These are phyloP conservation scores for Agmasoma carcini DNA, from an alignment of 371 early-diverging fungal genomes.

Conservation along the genomic window DNA sequence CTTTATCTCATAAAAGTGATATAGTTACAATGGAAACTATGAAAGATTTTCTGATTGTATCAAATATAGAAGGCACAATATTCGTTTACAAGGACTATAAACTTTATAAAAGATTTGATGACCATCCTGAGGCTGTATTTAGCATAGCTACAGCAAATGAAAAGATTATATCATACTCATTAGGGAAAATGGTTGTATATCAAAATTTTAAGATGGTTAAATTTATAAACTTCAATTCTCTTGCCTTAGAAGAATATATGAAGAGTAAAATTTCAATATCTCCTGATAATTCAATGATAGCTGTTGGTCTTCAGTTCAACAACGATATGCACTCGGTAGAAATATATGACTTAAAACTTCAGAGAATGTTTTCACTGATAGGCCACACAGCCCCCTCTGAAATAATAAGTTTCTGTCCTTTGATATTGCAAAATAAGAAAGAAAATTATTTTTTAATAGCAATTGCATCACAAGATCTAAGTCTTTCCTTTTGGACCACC, in stretches of 20 bases:
- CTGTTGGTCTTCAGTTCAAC: slow-evolving; percentile 47
- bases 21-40: slow-evolving; percentile 38
- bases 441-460: slow-evolving; percentile 38
- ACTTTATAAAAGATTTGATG: slow-evolving; percentile 17
- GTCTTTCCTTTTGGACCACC: slow-evolving; percentile 50
- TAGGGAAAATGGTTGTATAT: slow-evolving; percentile 43
- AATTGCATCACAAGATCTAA: slow-evolving; percentile 50
- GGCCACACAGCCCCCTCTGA: slow-evolving; percentile 53
- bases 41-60: slow-evolving; percentile 34
- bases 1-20: slow-evolving; percentile 39
- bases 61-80: slow-evolving; percentile 48
- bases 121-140: slow-evolving; percentile 39
- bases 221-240: slow-evolving; percentile 28
- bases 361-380: slow-evolving; percentile 39
- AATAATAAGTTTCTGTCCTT: slow-evolving; percentile 9
- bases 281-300: slow-evolving; percentile 46
- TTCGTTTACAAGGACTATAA: slow-evolving; percentile 16
- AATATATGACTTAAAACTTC: slow-evolving; percentile 29
- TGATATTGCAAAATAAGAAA: slow-evolving; percentile 15
- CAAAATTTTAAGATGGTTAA: slow-evolving; percentile 12
- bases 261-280: slow-evolving; percentile 47
- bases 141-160: slow-evolving; percentile 29
- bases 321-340: slow-evolving; percentile 40
- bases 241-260: slow-evolving; percentile 46
- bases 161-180: slow-evolving; percentile 41